These are phyloP conservation scores for Fraxinus angustifolia DNA, from an alignment of 305 asterid species.

Conservation along the genomic window DNA sequence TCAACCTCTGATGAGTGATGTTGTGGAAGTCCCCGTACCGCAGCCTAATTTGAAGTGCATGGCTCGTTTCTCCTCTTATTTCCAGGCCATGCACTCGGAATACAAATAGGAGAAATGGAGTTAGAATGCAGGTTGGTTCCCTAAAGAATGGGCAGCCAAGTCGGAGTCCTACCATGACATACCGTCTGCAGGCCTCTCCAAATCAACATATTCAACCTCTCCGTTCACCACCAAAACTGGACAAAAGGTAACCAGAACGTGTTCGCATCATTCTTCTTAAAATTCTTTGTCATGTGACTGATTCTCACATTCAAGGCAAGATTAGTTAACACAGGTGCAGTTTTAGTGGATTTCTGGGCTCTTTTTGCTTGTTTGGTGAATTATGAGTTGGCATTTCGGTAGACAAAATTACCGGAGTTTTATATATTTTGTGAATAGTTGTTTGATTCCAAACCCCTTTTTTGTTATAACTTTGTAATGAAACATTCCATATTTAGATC, in stretches of 20 bases:
- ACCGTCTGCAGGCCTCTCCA: constrained; percentile 32
- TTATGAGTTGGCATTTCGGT: constrained; percentile 1
- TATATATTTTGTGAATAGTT: constrained; percentile 7
- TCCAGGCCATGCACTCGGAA: too few species aligned
- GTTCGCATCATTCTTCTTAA: constrained; percentile 11
- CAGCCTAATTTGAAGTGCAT: constrained; percentile 54
- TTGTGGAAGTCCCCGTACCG: constrained; percentile 61
- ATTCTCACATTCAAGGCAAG: not conserved
- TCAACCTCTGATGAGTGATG: constrained; percentile 81
- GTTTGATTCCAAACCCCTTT: not conserved
- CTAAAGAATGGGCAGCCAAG: constrained; percentile 30
- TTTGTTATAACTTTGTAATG: not conserved
- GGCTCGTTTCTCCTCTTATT: constrained; percentile 27
- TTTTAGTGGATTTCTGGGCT: constrained; percentile 1
- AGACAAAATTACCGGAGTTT: constrained; percentile 15
- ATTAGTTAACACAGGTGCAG: constrained; percentile 1
- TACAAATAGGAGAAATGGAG: not conserved
- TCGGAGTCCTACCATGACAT: constrained; percentile 45
- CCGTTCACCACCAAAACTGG: constrained; percentile 29
- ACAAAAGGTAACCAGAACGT: constrained; percentile 15
- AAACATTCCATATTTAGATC: not conserved
- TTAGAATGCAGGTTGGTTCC: constrained; percentile 27
- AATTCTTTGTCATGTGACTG: not conserved
- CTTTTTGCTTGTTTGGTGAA: not conserved
- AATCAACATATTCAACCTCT: constrained; percentile 27